These are phyloP conservation scores for Taiozyma sp. DNA, from an alignment of 1,139 yeast genomes.

Conservation along the genomic window DNA sequence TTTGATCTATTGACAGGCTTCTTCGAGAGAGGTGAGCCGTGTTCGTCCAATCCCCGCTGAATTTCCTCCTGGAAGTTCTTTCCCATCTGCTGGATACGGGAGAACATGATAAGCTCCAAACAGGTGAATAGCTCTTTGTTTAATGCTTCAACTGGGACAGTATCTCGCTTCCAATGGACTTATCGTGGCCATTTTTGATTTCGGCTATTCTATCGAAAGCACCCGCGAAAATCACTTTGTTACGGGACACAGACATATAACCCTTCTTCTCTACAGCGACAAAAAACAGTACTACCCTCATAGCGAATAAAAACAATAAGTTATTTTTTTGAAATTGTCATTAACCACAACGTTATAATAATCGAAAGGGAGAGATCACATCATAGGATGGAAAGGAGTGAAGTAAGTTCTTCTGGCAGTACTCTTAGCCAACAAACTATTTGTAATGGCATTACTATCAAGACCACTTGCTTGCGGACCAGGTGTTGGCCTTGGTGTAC, in stretches of 20 bases:
- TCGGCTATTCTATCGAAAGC: not conserved
- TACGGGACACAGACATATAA: not conserved
- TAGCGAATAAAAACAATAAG: too few species aligned
- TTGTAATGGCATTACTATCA: not conserved
- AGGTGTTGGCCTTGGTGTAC: not conserved
- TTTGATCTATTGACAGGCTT: constrained; percentile 20
- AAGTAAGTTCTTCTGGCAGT: not conserved
- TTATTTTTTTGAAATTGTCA: too few species aligned
- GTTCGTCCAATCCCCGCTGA: constrained; percentile 18
- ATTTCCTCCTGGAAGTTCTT: constrained; percentile 64
- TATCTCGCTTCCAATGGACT: not conserved
- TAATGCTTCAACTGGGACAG: not conserved
- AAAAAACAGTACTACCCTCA: too few species aligned
- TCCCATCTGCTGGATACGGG: constrained; percentile 52
- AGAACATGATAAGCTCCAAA: constrained; percentile 40
- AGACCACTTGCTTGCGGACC: not conserved
- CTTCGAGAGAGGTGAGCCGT: constrained; percentile 18
- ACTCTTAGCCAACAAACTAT: not conserved
- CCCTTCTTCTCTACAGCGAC: not conserved
- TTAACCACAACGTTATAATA: not conserved
- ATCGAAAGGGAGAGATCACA: not conserved
- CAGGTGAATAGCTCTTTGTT: not conserved
- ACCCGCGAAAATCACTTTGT: not conserved
- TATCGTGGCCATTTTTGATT: not conserved
- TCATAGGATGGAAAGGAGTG: not conserved